These are phyloP conservation scores for Hymenoscyphus infarciens DNA, from an alignment of 2,329 filamentous ascomycete genomes.

Conservation along the genomic window DNA sequence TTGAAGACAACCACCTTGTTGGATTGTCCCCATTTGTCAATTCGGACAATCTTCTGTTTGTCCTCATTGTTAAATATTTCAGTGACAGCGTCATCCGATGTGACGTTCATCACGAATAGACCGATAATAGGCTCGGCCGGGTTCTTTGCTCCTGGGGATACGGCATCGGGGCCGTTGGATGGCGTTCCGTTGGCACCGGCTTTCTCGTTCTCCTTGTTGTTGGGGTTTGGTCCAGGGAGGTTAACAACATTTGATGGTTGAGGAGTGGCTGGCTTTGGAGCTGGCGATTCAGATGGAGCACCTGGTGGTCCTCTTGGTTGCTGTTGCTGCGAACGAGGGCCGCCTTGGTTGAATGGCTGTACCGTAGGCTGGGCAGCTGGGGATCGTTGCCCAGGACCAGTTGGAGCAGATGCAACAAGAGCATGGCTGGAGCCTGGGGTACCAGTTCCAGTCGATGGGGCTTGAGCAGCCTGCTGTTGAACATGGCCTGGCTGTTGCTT, in stretches of 20 bases:
- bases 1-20: constrained; percentile 88
- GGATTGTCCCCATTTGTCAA: constrained; percentile 73
- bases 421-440: constrained; percentile 35
- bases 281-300: constrained; percentile 32
- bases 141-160: constrained; percentile 59
- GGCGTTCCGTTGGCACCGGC: constrained; percentile 48
- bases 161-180: constrained; percentile 48
- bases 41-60: constrained; percentile 71
- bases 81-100: constrained; percentile 76
- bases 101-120: constrained; percentile 85
- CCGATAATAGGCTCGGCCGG: constrained; percentile 66
- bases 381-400: constrained; percentile 32
- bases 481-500: constrained; percentile 60
- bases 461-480: constrained; percentile 34
- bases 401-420: constrained; percentile 34
- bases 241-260: constrained; percentile 39
- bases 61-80: constrained; percentile 82
- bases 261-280: constrained; percentile 46
- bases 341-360: constrained; percentile 28
- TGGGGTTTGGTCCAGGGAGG: constrained; percentile 38
- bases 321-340: constrained; percentile 30
- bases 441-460: constrained; percentile 36
- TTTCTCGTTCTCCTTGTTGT: constrained; percentile 59
- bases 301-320: constrained; percentile 32
- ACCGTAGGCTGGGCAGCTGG: constrained; percentile 27